Percentiles rank a stretch among this genome's conserved stretches.
Conservation (phyloP, 2,329 filamentous ascomycete genomes). For the Aureobasidium sp. region DNA sequence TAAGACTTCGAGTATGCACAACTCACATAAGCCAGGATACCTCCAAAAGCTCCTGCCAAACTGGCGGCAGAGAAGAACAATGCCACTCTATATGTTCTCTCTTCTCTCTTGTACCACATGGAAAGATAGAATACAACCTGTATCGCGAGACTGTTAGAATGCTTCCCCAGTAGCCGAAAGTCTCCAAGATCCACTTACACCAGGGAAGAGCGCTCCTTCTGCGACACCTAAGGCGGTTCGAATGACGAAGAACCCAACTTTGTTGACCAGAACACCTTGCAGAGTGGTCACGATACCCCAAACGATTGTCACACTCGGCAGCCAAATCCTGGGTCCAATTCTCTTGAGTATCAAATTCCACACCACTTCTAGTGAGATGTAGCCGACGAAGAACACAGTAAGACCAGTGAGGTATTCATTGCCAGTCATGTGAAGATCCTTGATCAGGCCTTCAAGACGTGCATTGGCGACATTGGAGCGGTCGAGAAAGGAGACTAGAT, state of each 20-base stretch:
- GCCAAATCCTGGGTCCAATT: constrained; percentile 34
- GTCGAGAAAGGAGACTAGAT: constrained; percentile 31
- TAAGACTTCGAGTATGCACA: not conserved
- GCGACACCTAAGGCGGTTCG: constrained; percentile 36
- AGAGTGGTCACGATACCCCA: constrained; percentile 26
- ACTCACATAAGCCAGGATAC: constrained; percentile 25
- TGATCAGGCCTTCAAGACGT: constrained; percentile 29
- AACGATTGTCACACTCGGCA: constrained; percentile 24
- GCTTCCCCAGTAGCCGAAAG: too few species aligned
- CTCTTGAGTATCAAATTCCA: constrained; percentile 37
- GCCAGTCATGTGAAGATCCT: constrained; percentile 33
- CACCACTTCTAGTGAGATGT: constrained; percentile 38
- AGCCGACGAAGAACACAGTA: constrained; percentile 55
- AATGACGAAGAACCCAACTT: constrained; percentile 37
- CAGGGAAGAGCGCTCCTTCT: constrained; percentile 52
- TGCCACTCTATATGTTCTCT: constrained; percentile 24
- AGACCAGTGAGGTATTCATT: constrained; percentile 57
- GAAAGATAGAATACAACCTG: constrained; percentile 16
- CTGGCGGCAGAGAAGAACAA: constrained; percentile 27
- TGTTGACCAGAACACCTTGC: constrained; percentile 40
- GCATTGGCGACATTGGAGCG: constrained; percentile 37
- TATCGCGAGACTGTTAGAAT: too few species aligned
- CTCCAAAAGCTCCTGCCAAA: constrained; percentile 29
- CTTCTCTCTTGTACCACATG: constrained; percentile 26
- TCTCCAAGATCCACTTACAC: constrained; percentile 13